Conservation (phyloP, 192 early-diverging fungal species). For the Glomus cerebriforme region DNA sequence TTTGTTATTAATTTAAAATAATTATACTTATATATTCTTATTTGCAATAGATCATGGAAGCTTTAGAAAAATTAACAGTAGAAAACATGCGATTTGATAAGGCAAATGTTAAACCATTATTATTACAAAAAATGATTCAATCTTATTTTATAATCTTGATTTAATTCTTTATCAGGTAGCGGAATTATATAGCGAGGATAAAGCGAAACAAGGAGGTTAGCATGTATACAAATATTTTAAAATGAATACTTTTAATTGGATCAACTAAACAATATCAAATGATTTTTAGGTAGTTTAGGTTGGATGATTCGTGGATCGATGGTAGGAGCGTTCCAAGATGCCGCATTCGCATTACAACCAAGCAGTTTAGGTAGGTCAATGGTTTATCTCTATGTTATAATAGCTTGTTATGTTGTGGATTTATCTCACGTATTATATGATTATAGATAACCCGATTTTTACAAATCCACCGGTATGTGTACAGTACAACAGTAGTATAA, state of each 20-base stretch:
- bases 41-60: conserved; percentile 38
- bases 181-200: conserved; percentile 77
- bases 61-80: conserved; percentile 26
- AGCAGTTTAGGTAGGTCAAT: conserved; percentile 58
- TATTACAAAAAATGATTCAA: no score
- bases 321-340: conserved; percentile 78
- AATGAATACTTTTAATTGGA: neutral
- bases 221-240: neutral
- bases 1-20: no score
- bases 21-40: no score
- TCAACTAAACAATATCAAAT: neutral
- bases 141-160: conserved; percentile 2
- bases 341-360: conserved; percentile 72
- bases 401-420: neutral
- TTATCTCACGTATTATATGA: neutral
- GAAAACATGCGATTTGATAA: conserved; percentile 61
- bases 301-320: conserved; percentile 69
- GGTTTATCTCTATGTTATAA: neutral
- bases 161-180: conserved; percentile 56
- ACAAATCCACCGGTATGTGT: conserved; percentile 65
- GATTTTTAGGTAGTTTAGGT: conserved; percentile 57
- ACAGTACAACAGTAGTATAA: neutral
- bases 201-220: conserved; percentile 76
- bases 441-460: conserved; percentile 59
- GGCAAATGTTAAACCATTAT: conserved; percentile 32